A percentile compares a stretch with the other conserved stretches of the same genome.
Evolutionary conservation across 768 basidiomycete species (phyloP).

Genomic region (Chlorophyllum brunneum): DNA sequence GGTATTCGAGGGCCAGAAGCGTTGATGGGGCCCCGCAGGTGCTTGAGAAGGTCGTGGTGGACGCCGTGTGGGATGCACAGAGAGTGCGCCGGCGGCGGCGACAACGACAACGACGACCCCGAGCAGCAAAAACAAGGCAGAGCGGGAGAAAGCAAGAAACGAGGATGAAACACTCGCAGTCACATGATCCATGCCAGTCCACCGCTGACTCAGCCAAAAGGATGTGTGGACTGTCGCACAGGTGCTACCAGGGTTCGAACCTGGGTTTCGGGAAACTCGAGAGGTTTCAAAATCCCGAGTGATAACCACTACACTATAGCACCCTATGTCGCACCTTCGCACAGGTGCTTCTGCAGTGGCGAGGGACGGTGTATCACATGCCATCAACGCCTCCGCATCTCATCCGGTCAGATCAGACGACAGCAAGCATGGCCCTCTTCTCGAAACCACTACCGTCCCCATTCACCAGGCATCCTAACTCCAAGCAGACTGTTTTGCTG

Average conservation of each 20-base stretch:
- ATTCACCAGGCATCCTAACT: constrained; percentile 12
- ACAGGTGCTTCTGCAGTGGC: too few relatives aligned
- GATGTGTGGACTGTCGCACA: neutral
- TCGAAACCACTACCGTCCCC: constrained; percentile 18
- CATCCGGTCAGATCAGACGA: neutral
- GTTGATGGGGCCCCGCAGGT: neutral
- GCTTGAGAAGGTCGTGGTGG: neutral
- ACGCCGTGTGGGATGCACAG: constrained; percentile 1
- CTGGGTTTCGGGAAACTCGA: constrained; percentile 9
- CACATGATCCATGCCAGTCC: too few relatives aligned
- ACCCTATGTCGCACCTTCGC: too few relatives aligned
- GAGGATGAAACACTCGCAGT: neutral
- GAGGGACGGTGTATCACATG: neutral
- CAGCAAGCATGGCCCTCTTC: constrained; percentile 17
- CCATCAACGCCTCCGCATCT: neutral
- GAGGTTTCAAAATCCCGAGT: constrained; percentile 6
- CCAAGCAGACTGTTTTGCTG: constrained; percentile 35
- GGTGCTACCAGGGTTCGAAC: constrained; percentile 12
- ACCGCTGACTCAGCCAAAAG: too few relatives aligned
- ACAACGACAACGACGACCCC: neutral
- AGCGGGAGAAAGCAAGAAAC: neutral
- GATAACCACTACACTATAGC: constrained; percentile 13
- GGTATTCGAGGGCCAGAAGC: neutral
- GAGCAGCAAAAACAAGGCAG: neutral
- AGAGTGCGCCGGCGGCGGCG: constrained; percentile 4